Evolutionary conservation across 73 alveolate genomes (phyloP).

Genomic region (Stentor coeruleus): DNA sequence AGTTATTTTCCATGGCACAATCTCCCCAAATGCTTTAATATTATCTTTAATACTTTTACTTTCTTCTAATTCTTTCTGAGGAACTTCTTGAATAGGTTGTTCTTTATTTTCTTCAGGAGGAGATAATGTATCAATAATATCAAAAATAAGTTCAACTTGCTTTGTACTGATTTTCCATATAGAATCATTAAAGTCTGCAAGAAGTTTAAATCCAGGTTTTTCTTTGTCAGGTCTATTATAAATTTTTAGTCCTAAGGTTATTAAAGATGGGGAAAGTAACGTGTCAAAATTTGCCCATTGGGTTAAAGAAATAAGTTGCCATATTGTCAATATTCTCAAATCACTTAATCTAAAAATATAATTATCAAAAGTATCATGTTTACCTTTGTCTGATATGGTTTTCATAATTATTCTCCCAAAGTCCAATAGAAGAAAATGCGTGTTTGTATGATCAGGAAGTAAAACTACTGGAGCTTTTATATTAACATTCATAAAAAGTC

Average conservation of each 20-base stretch:
- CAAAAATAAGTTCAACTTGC: neutral
- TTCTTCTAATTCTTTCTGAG: neutral
- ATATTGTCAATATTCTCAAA: neutral
- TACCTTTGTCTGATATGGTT: neutral
- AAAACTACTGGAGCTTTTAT: slow-evolving; percentile 46
- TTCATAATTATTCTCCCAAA: slow-evolving; percentile 34
- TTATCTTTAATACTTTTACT: neutral
- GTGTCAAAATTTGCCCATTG: no score
- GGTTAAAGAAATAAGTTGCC: no score
- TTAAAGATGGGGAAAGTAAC: no score
- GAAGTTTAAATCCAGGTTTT: neutral
- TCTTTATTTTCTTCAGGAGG: neutral
- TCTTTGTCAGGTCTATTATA: neutral
- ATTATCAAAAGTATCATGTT: neutral
- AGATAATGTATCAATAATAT: neutral
- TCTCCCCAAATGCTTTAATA: slow-evolving; percentile 1
- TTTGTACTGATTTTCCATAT: neutral
- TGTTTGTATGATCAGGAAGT: slow-evolving; percentile 46
- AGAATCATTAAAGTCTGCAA: neutral
- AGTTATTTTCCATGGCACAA: neutral
- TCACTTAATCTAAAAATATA: neutral
- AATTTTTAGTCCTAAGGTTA: neutral
- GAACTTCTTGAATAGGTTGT: neutral
- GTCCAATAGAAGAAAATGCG: slow-evolving; percentile 36
- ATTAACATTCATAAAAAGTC: slow-evolving; percentile 30